phyloP scores from a whole-genome alignment of 2,329 filamentous ascomycete genomes.

The Ophiostoma sp. region DNA sequence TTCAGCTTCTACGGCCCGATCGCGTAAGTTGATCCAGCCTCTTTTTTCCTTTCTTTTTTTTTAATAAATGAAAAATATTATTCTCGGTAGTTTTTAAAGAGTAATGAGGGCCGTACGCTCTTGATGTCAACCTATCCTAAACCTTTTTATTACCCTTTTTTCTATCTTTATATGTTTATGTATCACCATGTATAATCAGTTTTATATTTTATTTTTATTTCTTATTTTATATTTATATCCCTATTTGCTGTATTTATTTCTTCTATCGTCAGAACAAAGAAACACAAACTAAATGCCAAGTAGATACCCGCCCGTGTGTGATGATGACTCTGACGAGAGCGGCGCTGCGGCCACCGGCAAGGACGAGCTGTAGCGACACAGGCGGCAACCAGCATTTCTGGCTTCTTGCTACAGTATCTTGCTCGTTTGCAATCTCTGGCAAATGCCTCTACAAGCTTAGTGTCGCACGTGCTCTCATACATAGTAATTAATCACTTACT shows the following conservation, averaged over 20 bases:
- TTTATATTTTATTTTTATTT: too few relatives aligned
- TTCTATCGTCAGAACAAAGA: not conserved
- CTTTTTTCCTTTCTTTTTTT: not conserved
- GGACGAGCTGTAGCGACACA: not conserved
- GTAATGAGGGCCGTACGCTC: not conserved
- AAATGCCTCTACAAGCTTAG: too few relatives aligned
- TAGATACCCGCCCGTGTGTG: not conserved
- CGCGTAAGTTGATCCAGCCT: not conserved
- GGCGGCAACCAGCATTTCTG: not conserved
- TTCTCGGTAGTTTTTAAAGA: not conserved
- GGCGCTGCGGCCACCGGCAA: not conserved
- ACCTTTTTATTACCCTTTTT: not conserved
- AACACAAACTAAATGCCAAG: not conserved
- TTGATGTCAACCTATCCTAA: not conserved
- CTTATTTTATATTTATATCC: not conserved
- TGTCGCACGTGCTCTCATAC: not conserved
- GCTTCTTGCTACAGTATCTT: too few relatives aligned
- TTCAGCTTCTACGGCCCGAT: slow-evolving; percentile 45
- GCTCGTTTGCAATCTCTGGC: too few relatives aligned
- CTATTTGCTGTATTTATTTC: not conserved
- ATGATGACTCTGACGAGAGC: not conserved
- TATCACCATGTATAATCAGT: not conserved
- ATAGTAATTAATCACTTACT: not conserved
- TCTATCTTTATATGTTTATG: not conserved
- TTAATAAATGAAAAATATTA: not conserved